Percentiles rank a stretch among this genome's conserved stretches.
Evolutionary conservation across 495 filamentous ascomycete genomes (phyloP).

Genomic region (Rhypophila decipiens): DNA sequence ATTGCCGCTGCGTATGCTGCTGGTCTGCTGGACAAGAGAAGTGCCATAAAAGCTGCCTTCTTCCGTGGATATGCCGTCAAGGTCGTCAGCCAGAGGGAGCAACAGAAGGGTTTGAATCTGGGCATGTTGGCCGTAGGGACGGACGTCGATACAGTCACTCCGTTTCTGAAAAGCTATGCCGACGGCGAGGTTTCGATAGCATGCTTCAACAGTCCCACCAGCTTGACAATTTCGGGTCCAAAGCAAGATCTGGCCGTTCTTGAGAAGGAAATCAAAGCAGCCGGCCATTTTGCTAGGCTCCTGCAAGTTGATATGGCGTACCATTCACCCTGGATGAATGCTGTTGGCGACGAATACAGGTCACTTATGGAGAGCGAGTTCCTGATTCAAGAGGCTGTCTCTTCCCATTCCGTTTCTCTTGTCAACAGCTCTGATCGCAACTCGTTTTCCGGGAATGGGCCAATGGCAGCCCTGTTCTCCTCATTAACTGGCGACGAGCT

Average conservation of each 20-base stretch:
- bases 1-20: neutral
- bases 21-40: neutral
- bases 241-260: slow-evolving; percentile 24
- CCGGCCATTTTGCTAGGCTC: slow-evolving; percentile 23
- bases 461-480: too few species aligned
- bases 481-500: too few species aligned
- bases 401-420: too few species aligned
- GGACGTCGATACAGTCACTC: slow-evolving; percentile 10
- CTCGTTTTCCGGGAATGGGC: too few species aligned
- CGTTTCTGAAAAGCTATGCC: slow-evolving; percentile 6
- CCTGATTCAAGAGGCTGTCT: too few species aligned
- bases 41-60: neutral
- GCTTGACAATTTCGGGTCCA: slow-evolving; percentile 42
- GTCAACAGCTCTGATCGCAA: too few species aligned
- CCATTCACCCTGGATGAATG: slow-evolving; percentile 25
- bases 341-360: too few species aligned
- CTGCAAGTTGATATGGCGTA: slow-evolving; percentile 35
- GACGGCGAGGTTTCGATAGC: slow-evolving; percentile 32
- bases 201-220: slow-evolving; percentile 39
- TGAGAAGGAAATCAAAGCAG: slow-evolving; percentile 26
- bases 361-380: too few species aligned
- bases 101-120: neutral
- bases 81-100: too few species aligned
- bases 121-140: neutral
- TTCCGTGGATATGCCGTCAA: neutral